These are phyloP conservation scores for Xerocomus spinulosus DNA, from an alignment of 768 basidiomycete genomes.

Conservation along the genomic window DNA sequence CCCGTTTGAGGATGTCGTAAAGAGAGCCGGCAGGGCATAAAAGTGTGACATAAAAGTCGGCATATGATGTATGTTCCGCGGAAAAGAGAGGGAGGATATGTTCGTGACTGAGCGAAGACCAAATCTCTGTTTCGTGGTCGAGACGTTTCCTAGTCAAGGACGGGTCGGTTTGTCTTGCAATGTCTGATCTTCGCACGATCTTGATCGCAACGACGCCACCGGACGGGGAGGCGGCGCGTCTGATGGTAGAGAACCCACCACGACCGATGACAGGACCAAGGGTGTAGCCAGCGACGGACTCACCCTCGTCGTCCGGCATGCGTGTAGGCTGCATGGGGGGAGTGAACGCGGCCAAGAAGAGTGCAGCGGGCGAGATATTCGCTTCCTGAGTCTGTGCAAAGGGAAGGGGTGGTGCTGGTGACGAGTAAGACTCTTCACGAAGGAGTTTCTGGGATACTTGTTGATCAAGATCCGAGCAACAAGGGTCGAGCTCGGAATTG, in stretches of 20 bases:
- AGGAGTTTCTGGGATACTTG: conserved; percentile 16
- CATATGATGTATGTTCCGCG: conserved; percentile 50
- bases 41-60: conserved; percentile 79
- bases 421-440: not conserved
- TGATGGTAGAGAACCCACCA: conserved; percentile 79
- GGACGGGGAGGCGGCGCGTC: conserved; percentile 57
- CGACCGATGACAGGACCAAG: conserved; percentile 73
- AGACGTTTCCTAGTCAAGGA: conserved; percentile 49
- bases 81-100: conserved; percentile 83
- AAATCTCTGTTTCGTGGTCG: conserved; percentile 65
- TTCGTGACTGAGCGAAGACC: conserved; percentile 77
- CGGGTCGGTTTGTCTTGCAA: conserved; percentile 49
- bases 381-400: conserved; percentile 13
- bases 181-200: conserved; percentile 61
- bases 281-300: conserved; percentile 63
- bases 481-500: not conserved
- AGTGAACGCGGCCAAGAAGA: conserved; percentile 66
- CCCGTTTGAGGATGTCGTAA: conserved; percentile 74
- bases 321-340: conserved; percentile 33
- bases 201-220: conserved; percentile 80
- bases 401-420: not conserved
- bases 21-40: conserved; percentile 83
- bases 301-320: conserved; percentile 63
- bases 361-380: conserved; percentile 61
- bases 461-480: conserved; percentile 28